Evolutionary conservation across 345 rosid species (phyloP).

Genomic region (Rubroshorea leprosula): DNA sequence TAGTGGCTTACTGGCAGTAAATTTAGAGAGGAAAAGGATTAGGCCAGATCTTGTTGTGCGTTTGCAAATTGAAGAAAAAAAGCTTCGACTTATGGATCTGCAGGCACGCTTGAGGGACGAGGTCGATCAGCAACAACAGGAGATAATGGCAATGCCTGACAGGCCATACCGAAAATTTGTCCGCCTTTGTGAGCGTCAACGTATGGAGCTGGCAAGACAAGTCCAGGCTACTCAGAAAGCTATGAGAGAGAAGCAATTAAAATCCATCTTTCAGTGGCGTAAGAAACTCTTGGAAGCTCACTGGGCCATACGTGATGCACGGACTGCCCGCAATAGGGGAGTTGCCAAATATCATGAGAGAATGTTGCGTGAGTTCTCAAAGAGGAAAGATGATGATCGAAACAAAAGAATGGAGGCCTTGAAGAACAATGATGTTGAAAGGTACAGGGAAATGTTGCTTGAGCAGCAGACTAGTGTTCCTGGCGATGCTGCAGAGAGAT

Average conservation of each 20-base stretch:
- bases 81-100: conserved; percentile 67
- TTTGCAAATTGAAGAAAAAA: conserved; percentile 94
- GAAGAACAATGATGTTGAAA: conserved; percentile 98
- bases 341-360: conserved; percentile 99
- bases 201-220: conserved; percentile 86
- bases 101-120: conserved; percentile 90
- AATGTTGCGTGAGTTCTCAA: conserved; percentile 92
- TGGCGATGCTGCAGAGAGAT: conserved; percentile 97
- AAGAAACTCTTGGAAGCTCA: conserved; percentile 98
- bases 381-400: conserved; percentile 91
- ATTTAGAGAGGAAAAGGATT: conserved; percentile 94
- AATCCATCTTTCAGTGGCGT: conserved; percentile 98
- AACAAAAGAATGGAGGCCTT: conserved; percentile 98
- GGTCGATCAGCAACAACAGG: conserved; percentile 93
- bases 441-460: conserved; percentile 97
- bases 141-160: conserved; percentile 98
- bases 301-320: conserved; percentile 97
- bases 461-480: conserved; percentile 90
- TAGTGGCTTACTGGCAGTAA: conserved; percentile 65
- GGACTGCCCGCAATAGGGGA: conserved; percentile 96
- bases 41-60: conserved; percentile 98
- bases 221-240: conserved; percentile 84
- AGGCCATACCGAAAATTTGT: conserved; percentile 97
- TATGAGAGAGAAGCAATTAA: conserved; percentile 84
- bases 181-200: conserved; percentile 92